Percentiles rank a stretch among this genome's conserved stretches.
Evolutionary conservation across 148 eudicot genomes (phyloP).

Genomic region (Persicaria tinctoria): DNA sequence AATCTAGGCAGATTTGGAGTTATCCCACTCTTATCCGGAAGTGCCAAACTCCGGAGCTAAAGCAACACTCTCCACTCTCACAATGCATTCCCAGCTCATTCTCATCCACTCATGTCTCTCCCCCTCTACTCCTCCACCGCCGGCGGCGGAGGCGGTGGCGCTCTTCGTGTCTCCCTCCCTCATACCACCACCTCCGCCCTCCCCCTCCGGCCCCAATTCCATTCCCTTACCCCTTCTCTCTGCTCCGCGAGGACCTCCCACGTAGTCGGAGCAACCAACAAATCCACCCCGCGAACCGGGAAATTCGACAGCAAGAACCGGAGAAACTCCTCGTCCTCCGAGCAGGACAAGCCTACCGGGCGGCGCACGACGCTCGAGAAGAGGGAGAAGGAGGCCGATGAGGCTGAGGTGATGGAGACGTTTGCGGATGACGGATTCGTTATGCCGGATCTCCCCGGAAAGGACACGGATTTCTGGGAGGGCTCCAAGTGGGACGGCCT

Average conservation of each 20-base stretch:
- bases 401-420: constrained; percentile 14
- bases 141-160: constrained; percentile 19
- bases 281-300: constrained; percentile 45
- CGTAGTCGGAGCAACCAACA: constrained; percentile 47
- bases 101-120: constrained; percentile 15
- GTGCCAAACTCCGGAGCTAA: no score
- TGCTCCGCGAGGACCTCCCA: constrained; percentile 21
- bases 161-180: constrained; percentile 5
- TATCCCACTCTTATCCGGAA: no score
- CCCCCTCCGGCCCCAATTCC: constrained; percentile 16
- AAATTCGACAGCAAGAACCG: constrained; percentile 72
- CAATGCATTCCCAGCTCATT: not conserved
- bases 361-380: constrained; percentile 5
- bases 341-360: not conserved
- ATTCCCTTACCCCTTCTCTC: constrained; percentile 9
- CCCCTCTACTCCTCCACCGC: constrained; percentile 12
- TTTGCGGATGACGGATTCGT: constrained; percentile 38
- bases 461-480: constrained; percentile 61
- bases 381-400: constrained; percentile 10
- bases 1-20: no score
- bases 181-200: constrained; percentile 14
- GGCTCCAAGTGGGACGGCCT: constrained; percentile 76
- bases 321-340: constrained; percentile 23
- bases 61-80: no score
- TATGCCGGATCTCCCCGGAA: constrained; percentile 67